Percentiles rank a stretch among this genome's conserved stretches.
Conservation (phyloP, 2,329 filamentous ascomycete species). For the Drechslera avenae region DNA sequence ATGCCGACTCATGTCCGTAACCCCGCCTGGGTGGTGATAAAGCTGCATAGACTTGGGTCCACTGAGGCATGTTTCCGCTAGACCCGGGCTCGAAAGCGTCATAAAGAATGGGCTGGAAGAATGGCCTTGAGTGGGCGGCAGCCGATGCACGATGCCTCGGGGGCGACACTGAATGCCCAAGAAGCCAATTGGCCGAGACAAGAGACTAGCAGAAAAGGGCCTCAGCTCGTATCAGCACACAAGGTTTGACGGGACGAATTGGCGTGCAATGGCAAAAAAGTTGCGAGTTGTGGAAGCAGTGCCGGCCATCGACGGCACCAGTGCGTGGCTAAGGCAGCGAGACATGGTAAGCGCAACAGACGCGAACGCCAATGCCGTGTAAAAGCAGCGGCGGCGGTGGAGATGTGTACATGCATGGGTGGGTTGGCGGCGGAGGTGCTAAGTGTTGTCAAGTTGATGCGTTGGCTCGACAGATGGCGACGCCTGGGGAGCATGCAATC, state of each 20-base stretch:
- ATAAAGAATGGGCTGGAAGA: conserved; percentile 44
- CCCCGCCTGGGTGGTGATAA: conserved; percentile 49
- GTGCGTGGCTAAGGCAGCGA: conserved; percentile 43
- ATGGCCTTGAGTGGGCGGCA: conserved; percentile 36
- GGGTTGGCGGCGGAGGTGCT: conserved; percentile 47
- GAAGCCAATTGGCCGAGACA: conserved; percentile 41
- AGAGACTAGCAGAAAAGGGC: conserved; percentile 30
- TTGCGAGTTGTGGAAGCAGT: conserved; percentile 32
- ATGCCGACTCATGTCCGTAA: conserved; percentile 40
- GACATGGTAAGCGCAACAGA: conserved; percentile 47
- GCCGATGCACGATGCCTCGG: conserved; percentile 45
- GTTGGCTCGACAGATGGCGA: conserved; percentile 50
- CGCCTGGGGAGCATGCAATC: conserved; percentile 47
- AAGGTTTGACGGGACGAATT: conserved; percentile 38
- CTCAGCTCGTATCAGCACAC: conserved; percentile 40
- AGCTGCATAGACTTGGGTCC: conserved; percentile 48
- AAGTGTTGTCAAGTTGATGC: conserved; percentile 51
- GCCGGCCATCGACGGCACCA: conserved; percentile 34
- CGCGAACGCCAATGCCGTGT: conserved; percentile 36
- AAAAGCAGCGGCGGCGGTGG: conserved; percentile 46
- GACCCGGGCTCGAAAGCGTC: conserved; percentile 42
- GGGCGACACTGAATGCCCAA: conserved; percentile 29
- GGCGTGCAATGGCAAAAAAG: conserved; percentile 38
- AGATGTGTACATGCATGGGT: conserved; percentile 48
- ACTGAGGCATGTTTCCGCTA: conserved; percentile 44